Evolutionary conservation across 495 filamentous ascomycete species (phyloP).

Genomic region (Margaritispora aquatica): DNA sequence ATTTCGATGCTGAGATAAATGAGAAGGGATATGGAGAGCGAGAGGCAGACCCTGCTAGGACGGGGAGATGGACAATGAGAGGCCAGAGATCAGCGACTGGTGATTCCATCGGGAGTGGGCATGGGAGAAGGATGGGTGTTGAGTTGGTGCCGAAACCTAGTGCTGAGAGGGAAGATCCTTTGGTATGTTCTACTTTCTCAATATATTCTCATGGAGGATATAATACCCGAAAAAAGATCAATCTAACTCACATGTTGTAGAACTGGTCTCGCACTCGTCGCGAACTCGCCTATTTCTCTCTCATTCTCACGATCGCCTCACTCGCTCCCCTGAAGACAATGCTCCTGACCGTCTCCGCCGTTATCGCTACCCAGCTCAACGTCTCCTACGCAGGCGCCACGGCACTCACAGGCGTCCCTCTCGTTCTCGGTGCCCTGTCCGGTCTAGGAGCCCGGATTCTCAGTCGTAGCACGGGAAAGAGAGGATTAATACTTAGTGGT

Average conservation of each 20-base stretch:
- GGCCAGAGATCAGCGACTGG: neutral
- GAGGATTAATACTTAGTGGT: slow-evolving; percentile 38
- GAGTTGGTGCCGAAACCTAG: slow-evolving; percentile 45
- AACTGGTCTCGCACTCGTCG: slow-evolving; percentile 47
- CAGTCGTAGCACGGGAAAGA: slow-evolving; percentile 39
- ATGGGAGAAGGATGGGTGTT: slow-evolving; percentile 15
- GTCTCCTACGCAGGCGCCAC: slow-evolving; percentile 38
- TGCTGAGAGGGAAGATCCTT: slow-evolving; percentile 40
- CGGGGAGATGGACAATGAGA: neutral
- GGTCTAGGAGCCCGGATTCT: slow-evolving; percentile 33
- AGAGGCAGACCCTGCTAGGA: neutral
- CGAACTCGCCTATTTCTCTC: slow-evolving; percentile 35
- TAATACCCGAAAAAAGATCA: neutral
- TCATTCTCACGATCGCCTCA: slow-evolving; percentile 36
- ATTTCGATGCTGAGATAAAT: neutral
- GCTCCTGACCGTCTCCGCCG: slow-evolving; percentile 38
- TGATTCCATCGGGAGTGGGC: neutral
- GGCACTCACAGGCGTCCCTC: slow-evolving; percentile 41
- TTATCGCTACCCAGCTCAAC: slow-evolving; percentile 30
- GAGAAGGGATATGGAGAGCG: neutral
- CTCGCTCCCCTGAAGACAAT: slow-evolving; percentile 43
- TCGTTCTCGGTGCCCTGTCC: slow-evolving; percentile 40
- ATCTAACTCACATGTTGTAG: slow-evolving; percentile 18
- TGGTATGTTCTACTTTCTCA: slow-evolving; percentile 28
- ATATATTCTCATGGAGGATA: neutral